Evolutionary conservation across 176 grass and related monocot species (phyloP).

Genomic region (Triticum dicoccoides): DNA sequence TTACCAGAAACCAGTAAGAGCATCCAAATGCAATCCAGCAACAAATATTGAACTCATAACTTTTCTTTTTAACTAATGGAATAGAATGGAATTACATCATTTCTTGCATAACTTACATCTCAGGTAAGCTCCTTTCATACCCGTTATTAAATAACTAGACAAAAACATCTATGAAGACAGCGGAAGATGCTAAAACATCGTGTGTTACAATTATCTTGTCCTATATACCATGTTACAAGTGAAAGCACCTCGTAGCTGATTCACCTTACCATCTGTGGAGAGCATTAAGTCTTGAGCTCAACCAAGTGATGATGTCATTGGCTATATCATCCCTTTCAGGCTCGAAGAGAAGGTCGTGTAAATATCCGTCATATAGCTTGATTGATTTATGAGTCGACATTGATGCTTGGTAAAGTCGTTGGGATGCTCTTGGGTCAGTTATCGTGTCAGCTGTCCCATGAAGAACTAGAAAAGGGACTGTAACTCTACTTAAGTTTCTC

Average conservation of each 20-base stretch:
- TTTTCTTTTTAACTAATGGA: constrained; percentile 15
- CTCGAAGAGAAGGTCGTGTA: constrained; percentile 78
- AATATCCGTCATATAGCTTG: constrained; percentile 58
- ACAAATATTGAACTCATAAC: not conserved
- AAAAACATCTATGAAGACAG: not conserved
- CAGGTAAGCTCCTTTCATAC: constrained; percentile 1
- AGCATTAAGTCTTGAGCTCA: constrained; percentile 44
- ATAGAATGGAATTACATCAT: constrained; percentile 32
- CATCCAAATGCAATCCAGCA: not conserved
- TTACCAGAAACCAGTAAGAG: constrained; percentile 8
- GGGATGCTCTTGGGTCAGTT: constrained; percentile 51
- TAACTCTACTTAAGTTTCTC: constrained; percentile 54
- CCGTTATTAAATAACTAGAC: constrained; percentile 10
- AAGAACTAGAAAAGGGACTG: constrained; percentile 72
- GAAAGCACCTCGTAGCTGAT: constrained; percentile 19
- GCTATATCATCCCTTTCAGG: constrained; percentile 75
- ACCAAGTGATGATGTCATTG: constrained; percentile 63
- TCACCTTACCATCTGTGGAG: constrained; percentile 41
- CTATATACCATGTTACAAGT: constrained; percentile 36
- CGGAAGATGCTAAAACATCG: not conserved
- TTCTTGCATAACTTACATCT: constrained; percentile 35
- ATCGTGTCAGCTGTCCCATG: constrained; percentile 68
- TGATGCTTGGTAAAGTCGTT: constrained; percentile 56
- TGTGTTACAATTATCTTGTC: constrained; percentile 29
- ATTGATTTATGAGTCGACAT: constrained; percentile 58